Evolutionary conservation across 1,139 yeast genomes (phyloP).

Genomic region (Arxiozyma slooffiae): DNA sequence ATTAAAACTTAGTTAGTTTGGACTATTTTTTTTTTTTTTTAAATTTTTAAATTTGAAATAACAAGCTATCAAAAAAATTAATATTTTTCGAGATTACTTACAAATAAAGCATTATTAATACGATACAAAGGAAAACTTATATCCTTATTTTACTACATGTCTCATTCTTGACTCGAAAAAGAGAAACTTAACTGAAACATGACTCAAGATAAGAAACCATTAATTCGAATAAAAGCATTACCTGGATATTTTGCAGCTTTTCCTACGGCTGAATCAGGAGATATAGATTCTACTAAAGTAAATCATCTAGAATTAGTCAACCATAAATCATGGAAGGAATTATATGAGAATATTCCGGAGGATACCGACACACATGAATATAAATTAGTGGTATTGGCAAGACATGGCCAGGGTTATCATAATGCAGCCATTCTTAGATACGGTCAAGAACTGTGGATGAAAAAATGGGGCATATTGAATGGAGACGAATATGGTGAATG

Average conservation of each 20-base stretch:
- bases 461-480: conserved; percentile 45
- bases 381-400: conserved; percentile 51
- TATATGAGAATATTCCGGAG: conserved; percentile 22
- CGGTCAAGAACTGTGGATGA: conserved; percentile 50
- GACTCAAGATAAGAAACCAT: background rate
- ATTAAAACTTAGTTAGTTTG: too few species aligned
- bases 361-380: conserved; percentile 24
- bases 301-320: conserved; percentile 40
- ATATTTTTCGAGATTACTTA: too few species aligned
- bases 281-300: conserved; percentile 12
- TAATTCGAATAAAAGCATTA: conserved; percentile 10
- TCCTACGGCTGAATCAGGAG: conserved; percentile 5
- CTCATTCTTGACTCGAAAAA: background rate
- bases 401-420: conserved; percentile 77
- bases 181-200: background rate
- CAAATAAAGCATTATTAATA: too few species aligned
- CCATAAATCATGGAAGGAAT: conserved; percentile 38
- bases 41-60: too few species aligned
- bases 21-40: too few species aligned
- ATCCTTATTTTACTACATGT: too few species aligned
- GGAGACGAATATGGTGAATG: conserved; percentile 26
- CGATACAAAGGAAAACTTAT: too few species aligned
- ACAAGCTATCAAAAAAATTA: too few species aligned
- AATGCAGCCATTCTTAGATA: conserved; percentile 51
- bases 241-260: conserved; percentile 23